phyloP scores from a whole-genome alignment of 2,329 filamentous ascomycete species.

The Penicillium sp. region DNA sequence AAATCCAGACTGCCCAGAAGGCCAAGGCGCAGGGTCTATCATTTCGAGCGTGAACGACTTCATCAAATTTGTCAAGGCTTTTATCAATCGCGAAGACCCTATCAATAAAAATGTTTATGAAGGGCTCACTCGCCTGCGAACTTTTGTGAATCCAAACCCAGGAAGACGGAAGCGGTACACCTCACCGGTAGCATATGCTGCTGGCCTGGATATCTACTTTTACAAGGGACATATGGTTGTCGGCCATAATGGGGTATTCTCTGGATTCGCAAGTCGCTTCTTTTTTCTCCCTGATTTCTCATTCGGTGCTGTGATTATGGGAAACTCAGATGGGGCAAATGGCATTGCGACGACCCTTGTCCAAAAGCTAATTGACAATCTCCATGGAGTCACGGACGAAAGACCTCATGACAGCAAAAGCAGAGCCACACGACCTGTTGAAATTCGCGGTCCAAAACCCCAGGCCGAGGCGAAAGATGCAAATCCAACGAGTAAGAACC shows the following conservation, averaged over 20 bases:
- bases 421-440: slow-evolving; percentile 1
- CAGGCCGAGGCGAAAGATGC: background rate
- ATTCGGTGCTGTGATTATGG: slow-evolving; percentile 31
- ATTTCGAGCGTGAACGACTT: slow-evolving; percentile 36
- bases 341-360: slow-evolving; percentile 15
- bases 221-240: slow-evolving; percentile 32
- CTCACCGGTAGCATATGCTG: slow-evolving; percentile 25
- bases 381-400: slow-evolving; percentile 18
- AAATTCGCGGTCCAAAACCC: background rate
- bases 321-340: slow-evolving; percentile 22
- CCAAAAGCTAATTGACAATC: slow-evolving; percentile 25
- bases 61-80: slow-evolving; percentile 28
- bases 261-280: slow-evolving; percentile 26
- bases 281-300: slow-evolving; percentile 29
- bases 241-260: slow-evolving; percentile 28
- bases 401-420: background rate
- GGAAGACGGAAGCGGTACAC: slow-evolving; percentile 17
- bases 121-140: slow-evolving; percentile 24
- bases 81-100: slow-evolving; percentile 29
- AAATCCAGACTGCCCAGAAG: slow-evolving; percentile 29
- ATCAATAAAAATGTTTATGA: slow-evolving; percentile 25
- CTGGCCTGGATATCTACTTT: slow-evolving; percentile 27
- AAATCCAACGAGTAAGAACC: background rate
- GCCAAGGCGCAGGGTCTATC: slow-evolving; percentile 47
- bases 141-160: slow-evolving; percentile 18